Evolutionary conservation across 1,284 basidiomycete genomes (phyloP).

Genomic region (Schizopora paradoxa): DNA sequence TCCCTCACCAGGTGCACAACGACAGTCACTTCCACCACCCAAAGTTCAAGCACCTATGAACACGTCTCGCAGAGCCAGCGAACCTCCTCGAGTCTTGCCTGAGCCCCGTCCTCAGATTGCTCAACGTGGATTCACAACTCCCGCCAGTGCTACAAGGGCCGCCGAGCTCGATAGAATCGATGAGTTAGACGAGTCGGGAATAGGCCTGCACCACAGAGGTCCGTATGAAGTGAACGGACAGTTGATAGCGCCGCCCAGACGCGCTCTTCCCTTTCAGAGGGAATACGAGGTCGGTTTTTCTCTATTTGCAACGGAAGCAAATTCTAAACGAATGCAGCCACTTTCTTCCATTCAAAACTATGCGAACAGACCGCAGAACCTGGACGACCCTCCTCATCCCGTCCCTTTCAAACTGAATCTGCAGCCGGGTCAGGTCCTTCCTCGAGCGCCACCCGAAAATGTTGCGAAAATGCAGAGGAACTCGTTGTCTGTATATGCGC

Average conservation of each 20-base stretch:
- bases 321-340: too few relatives aligned
- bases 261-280: background rate
- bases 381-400: constrained; percentile 5
- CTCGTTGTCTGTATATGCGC: too few relatives aligned
- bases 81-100: background rate
- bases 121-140: constrained; percentile 10
- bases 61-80: constrained; percentile 3
- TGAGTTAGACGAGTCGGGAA: constrained; percentile 65
- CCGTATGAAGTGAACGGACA: constrained; percentile 52
- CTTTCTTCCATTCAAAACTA: too few relatives aligned
- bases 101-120: constrained; percentile 10
- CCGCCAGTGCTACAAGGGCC: constrained; percentile 1
- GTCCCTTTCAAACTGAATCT: constrained; percentile 15
- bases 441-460: constrained; percentile 14
- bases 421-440: constrained; percentile 14
- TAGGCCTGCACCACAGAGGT: constrained; percentile 55
- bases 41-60: too few relatives aligned
- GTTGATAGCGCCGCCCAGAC: constrained; percentile 7
- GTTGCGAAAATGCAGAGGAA: too few relatives aligned
- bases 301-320: too few relatives aligned
- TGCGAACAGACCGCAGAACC: too few relatives aligned
- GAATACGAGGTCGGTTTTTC: constrained; percentile 4
- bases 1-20: background rate
- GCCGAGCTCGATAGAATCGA: constrained; percentile 62
- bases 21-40: background rate